These are phyloP conservation scores for Haplosporangium sp. DNA, from an alignment of 371 early-diverging fungal genomes.

Conservation along the genomic window DNA sequence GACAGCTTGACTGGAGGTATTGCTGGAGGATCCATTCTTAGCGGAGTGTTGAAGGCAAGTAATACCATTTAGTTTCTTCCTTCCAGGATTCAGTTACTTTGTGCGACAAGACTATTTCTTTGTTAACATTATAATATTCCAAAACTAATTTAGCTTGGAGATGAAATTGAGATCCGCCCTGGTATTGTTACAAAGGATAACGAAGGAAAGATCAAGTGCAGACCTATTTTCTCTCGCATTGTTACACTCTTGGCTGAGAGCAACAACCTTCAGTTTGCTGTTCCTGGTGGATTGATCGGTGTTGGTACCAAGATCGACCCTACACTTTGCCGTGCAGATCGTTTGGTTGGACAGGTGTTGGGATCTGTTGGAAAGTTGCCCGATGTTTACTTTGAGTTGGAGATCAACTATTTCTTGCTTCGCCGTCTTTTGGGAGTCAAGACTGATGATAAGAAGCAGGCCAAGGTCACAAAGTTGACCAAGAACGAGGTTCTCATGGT, in stretches of 20 bases:
- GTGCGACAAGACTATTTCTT: background rate
- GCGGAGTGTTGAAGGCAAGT: constrained; percentile 88
- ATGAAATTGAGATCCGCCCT: constrained; percentile 99
- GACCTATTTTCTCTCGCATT: constrained; percentile 96
- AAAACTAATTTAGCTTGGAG: background rate
- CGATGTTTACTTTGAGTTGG: constrained; percentile 95
- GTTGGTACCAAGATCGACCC: constrained; percentile 99
- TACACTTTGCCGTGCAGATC: constrained; percentile 98
- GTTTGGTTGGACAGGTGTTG: constrained; percentile 99
- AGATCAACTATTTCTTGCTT: constrained; percentile 97
- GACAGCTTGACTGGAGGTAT: constrained; percentile 99
- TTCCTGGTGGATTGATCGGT: constrained; percentile 99
- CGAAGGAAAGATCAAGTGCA: constrained; percentile 89
- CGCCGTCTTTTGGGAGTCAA: constrained; percentile 96
- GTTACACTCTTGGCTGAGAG: constrained; percentile 94
- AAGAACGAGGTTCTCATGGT: constrained; percentile 97
- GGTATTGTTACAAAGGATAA: constrained; percentile 96
- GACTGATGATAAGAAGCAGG: constrained; percentile 96
- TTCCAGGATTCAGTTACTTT: too few species aligned
- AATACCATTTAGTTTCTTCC: background rate
- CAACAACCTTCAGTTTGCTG: constrained; percentile 97
- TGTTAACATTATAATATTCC: background rate
- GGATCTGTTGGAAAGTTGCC: constrained; percentile 98
- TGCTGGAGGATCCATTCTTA: constrained; percentile 99
- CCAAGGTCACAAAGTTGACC: constrained; percentile 92